phyloP scores from a whole-genome alignment of 257 asterid species.

The Catharanthus roseus region DNA sequence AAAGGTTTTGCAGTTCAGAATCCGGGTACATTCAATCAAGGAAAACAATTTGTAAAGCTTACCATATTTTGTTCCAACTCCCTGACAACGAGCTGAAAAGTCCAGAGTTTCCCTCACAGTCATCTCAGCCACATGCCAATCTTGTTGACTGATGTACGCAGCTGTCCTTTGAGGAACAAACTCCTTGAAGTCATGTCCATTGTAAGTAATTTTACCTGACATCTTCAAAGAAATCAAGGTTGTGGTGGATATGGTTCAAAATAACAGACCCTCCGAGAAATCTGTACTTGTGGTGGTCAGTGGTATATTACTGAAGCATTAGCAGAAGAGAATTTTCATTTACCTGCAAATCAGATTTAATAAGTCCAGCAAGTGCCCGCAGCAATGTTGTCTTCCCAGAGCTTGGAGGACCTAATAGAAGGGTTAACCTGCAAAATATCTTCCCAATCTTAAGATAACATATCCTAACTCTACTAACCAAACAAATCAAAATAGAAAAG shows the following conservation, averaged over 20 bases:
- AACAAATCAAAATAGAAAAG: conserved; percentile 13
- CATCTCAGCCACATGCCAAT: conserved; percentile 90
- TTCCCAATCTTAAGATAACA: conserved; percentile 11
- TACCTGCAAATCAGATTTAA: conserved; percentile 85
- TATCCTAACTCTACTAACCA: conserved; percentile 12
- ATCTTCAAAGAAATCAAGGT: conserved; percentile 45
- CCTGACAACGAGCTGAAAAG: conserved; percentile 85
- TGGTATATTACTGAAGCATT: background rate
- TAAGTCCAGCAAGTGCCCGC: conserved; percentile 86
- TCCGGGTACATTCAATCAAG: conserved; percentile 14
- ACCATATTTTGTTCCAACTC: conserved; percentile 92
- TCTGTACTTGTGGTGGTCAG: background rate
- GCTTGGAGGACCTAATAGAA: conserved; percentile 93
- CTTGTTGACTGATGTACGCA: conserved; percentile 83
- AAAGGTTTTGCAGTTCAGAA: conserved; percentile 32
- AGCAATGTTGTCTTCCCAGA: conserved; percentile 93
- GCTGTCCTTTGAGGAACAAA: conserved; percentile 90
- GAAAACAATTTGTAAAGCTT: conserved; percentile 18
- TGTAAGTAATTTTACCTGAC: conserved; percentile 91
- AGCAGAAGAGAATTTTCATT: background rate
- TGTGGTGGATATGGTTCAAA: conserved; percentile 21
- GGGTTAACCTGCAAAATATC: conserved; percentile 59
- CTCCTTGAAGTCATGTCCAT: conserved; percentile 79
- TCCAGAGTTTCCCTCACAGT: conserved; percentile 90
- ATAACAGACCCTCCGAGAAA: background rate